A percentile compares a stretch with the other conserved stretches of the same genome.
Evolutionary conservation across 2,329 filamentous ascomycete genomes (phyloP).

Genomic region (Pyricularia pennisetigena): DNA sequence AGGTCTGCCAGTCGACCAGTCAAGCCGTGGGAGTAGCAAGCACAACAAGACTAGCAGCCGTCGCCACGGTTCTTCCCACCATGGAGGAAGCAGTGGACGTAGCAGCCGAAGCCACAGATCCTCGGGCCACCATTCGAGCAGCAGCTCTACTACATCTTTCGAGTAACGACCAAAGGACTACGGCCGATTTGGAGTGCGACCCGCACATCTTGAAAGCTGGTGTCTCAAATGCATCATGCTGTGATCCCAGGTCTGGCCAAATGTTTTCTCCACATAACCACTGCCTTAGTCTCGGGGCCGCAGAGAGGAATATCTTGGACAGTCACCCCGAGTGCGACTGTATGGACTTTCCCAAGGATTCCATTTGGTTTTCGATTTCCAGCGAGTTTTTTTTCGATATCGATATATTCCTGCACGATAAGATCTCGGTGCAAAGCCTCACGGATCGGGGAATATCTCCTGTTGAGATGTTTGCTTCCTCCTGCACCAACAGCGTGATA

Average conservation of each 20-base stretch:
- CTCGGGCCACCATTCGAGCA: constrained; percentile 50
- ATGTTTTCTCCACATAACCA: constrained; percentile 10
- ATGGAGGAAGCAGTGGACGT: constrained; percentile 8
- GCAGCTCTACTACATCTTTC: constrained; percentile 51
- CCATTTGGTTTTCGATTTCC: constrained; percentile 1
- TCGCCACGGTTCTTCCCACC: constrained; percentile 31
- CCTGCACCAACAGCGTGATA: not conserved
- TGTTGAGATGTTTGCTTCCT: not conserved
- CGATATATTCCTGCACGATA: not conserved
- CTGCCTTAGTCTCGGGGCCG: not conserved
- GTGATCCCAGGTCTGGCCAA: not conserved
- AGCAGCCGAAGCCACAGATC: constrained; percentile 28
- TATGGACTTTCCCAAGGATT: constrained; percentile 1
- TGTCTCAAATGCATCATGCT: not conserved
- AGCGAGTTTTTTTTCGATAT: not conserved
- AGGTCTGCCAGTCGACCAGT: constrained; percentile 48
- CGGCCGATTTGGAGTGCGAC: not conserved
- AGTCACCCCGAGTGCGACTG: constrained; percentile 7
- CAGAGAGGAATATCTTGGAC: not conserved
- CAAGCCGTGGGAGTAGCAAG: constrained; percentile 34
- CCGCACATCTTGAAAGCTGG: not conserved
- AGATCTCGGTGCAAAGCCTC: constrained; percentile 1
- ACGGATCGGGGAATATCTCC: not conserved
- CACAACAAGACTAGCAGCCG: constrained; percentile 34
- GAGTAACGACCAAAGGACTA: constrained; percentile 28